Evolutionary conservation across 2,329 filamentous ascomycete species (phyloP), one percentile per base, ranked within the genome.

Genomic region (Diaporthe australafricana): DNA sequence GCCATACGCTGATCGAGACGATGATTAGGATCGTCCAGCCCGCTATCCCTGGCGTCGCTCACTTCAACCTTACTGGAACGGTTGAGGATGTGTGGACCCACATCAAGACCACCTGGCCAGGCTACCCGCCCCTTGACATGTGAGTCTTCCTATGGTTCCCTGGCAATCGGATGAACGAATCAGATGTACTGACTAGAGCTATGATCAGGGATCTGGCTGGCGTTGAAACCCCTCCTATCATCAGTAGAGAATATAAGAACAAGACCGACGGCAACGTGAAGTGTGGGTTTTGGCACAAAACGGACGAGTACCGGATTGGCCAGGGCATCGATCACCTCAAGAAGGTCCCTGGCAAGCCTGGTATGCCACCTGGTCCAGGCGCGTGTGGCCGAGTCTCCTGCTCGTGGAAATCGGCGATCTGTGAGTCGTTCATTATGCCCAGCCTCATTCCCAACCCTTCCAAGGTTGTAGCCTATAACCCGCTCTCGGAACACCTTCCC

Each of bases 381-480:
- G 35, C 47, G 5, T 70, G 69, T 17, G 69, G 50, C 5, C 69
- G 69, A 22, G 69, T 70, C 16, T 70, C 69, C 5, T 70, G 69
- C 40, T 50, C 60, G 14, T 38, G 20, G 14, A 25, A 45, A 1
- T 35, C 69, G 4, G 69, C 60, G 12, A 66, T 70, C 14, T 70
- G 69, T 30, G 27, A 48, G 47, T 35, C n/a, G 20, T 5, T 14
- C 0, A 6, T 12, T n/a, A 5, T 6, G 8, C 17, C 42, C 9
- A 8, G 20, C 3, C 27, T 8, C n/a, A 12, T 27, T 5, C 35
- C 9, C 9, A 57, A 17, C 4, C 25, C 35, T 16, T n/a, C n/a
- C n/a, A n/a, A n/a, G n/a, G n/a, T n/a, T 25, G 14, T 22, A 52
- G 8, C 1, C 17, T 30, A 52, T 17, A 17, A 14, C 14, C 16